phyloP scores from a whole-genome alignment of 805 yeast genomes.

The Myxozyma geophila region DNA sequence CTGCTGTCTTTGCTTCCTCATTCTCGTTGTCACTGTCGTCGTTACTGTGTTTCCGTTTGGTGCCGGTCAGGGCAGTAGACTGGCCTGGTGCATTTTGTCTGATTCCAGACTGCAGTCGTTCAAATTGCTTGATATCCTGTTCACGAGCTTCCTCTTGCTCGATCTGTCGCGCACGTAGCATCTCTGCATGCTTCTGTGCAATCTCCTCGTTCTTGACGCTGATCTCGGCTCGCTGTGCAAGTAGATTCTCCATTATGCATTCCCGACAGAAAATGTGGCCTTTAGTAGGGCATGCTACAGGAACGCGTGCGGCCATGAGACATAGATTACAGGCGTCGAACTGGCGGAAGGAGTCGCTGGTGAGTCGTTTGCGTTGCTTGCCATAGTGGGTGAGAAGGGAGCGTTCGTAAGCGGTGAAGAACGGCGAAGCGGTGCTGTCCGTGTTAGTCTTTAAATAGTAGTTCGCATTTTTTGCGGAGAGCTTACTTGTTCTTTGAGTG shows the following conservation, averaged over 20 bases:
- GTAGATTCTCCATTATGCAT: conserved; percentile 34
- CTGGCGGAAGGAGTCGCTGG: conserved; percentile 34
- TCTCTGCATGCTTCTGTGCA: conserved; percentile 14
- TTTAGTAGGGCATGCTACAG: conserved; percentile 34
- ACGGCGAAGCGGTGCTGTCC: conserved; percentile 31
- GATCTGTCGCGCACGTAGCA: conserved; percentile 1
- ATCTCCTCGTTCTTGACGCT: conserved; percentile 23
- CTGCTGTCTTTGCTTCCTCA: not conserved
- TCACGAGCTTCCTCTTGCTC: conserved; percentile 11
- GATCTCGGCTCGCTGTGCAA: conserved; percentile 32
- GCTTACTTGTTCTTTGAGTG: conserved; percentile 37
- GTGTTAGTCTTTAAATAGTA: not conserved
- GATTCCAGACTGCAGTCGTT: conserved; percentile 26
- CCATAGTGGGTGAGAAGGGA: conserved; percentile 36
- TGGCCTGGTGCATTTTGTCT: not conserved
- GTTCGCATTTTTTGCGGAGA: not conserved
- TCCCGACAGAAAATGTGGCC: conserved; percentile 37
- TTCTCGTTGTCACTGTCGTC: conserved; percentile 6
- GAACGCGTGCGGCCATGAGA: conserved; percentile 35
- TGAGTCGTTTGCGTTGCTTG: conserved; percentile 31
- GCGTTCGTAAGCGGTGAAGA: conserved; percentile 38
- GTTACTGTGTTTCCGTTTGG: conserved; percentile 14
- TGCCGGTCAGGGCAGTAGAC: not conserved
- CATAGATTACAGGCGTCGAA: conserved; percentile 36
- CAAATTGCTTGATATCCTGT: conserved; percentile 25